phyloP scores from a whole-genome alignment of 176 grass and related monocot species.

The Tillandsia fasciculata region DNA sequence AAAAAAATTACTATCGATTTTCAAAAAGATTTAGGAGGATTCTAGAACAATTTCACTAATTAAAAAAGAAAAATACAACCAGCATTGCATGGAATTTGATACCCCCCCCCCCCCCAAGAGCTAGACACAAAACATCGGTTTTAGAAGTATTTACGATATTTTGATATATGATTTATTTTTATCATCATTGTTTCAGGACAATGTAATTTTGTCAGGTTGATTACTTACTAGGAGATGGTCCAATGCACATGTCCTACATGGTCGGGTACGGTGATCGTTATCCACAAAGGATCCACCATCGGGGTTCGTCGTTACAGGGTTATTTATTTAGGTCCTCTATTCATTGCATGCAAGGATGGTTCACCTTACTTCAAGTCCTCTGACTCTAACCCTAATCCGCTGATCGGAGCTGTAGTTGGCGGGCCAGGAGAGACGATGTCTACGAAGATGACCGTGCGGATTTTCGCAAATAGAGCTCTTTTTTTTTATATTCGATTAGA shows the following conservation, averaged over 20 bases:
- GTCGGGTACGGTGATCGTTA: constrained; percentile 65
- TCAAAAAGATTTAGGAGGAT: too few relatives aligned
- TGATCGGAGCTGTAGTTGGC: constrained; percentile 74
- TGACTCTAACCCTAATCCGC: constrained; percentile 48
- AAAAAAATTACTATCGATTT: too few relatives aligned
- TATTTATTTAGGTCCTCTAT: too few relatives aligned
- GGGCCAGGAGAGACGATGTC: constrained; percentile 75
- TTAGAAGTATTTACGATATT: background rate
- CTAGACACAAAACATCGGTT: too few relatives aligned
- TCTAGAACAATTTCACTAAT: too few relatives aligned
- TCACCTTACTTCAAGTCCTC: constrained; percentile 52
- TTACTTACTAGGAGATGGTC: constrained; percentile 77
- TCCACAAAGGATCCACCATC: constrained; percentile 79
- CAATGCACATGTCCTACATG: constrained; percentile 96
- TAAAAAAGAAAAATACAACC: too few relatives aligned
- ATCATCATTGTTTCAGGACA: background rate
- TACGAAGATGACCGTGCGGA: constrained; percentile 71
- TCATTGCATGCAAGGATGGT: constrained; percentile 65
- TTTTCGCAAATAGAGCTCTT: constrained; percentile 73
- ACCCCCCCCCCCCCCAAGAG: too few relatives aligned
- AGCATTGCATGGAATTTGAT: too few relatives aligned
- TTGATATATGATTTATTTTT: background rate
- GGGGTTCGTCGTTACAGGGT: constrained; percentile 69
- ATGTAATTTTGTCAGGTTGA: constrained; percentile 41
- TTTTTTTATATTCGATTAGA: too few relatives aligned